phyloP scores from a whole-genome alignment of 192 early-diverging fungal species.

The Backusella tuberculispora region DNA sequence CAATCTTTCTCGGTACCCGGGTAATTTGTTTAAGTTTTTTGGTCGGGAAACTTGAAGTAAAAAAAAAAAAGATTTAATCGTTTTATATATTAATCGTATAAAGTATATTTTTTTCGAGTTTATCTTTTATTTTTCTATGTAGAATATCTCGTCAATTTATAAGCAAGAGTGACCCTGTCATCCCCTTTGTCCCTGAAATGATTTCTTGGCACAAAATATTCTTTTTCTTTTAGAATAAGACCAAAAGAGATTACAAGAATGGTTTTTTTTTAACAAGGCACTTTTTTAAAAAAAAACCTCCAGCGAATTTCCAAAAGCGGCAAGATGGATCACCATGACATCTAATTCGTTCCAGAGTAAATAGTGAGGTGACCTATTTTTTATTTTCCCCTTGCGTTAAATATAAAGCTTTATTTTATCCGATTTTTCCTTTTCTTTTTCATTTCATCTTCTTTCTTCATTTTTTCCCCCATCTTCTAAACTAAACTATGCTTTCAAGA shows the following conservation, averaged over 20 bases:
- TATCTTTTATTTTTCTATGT: not conserved
- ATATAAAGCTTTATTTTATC: not conserved
- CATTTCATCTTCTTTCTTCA: not conserved
- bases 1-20: too few relatives aligned
- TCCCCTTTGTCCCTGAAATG: not conserved
- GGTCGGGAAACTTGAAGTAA: too few relatives aligned
- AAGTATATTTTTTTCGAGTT: too few relatives aligned
- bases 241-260: not conserved
- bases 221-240: too few relatives aligned
- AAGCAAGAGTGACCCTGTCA: not conserved
- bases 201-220: not conserved
- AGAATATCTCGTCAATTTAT: not conserved
- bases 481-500: slow-evolving; percentile 4
- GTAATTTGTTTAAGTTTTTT: too few relatives aligned
- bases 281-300: too few relatives aligned
- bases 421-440: not conserved
- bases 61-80: too few relatives aligned
- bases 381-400: not conserved
- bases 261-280: not conserved
- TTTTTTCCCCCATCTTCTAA: not conserved
- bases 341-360: not conserved
- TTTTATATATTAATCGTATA: too few relatives aligned
- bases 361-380: not conserved
- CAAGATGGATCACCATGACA: not conserved
- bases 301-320: not conserved